A percentile compares a stretch with the other conserved stretches of the same genome.
Evolutionary conservation across 208 protist genomes (phyloP).

Genomic region (Trypanosoma melophagium): DNA sequence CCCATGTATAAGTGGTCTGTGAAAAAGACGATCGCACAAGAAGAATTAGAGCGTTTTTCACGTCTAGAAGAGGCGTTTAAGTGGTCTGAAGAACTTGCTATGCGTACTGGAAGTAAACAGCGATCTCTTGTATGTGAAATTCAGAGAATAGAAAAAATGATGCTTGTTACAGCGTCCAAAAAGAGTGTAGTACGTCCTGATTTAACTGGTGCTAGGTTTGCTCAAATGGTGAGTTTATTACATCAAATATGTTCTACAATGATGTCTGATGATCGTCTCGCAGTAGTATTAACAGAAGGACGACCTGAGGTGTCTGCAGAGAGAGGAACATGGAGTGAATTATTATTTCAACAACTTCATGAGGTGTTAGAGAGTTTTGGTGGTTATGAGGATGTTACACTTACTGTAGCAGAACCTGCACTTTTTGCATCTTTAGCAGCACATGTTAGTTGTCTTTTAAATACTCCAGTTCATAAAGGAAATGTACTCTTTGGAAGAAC

Average conservation of each 20-base stretch:
- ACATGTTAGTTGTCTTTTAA: constrained; percentile 41
- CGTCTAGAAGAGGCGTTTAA: constrained; percentile 60
- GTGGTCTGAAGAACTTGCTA: constrained; percentile 53
- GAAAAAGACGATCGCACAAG: constrained; percentile 39
- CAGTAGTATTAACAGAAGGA: constrained; percentile 22
- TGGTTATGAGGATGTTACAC: constrained; percentile 87
- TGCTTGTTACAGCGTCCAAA: constrained; percentile 29
- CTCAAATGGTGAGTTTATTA: constrained; percentile 59
- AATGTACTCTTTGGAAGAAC: constrained; percentile 39
- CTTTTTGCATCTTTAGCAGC: constrained; percentile 68
- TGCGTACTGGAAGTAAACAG: constrained; percentile 48
- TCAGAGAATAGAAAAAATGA: constrained; percentile 35
- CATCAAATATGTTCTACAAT: constrained; percentile 67
- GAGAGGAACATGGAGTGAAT: constrained; percentile 61
- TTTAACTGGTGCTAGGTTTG: constrained; percentile 66
- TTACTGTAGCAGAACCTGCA: constrained; percentile 79
- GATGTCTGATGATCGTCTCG: constrained; percentile 68
- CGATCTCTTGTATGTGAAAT: constrained; percentile 38
- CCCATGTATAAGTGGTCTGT: constrained; percentile 69
- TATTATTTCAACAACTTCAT: constrained; percentile 72
- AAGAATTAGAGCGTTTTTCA: constrained; percentile 46
- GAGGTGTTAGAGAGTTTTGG: constrained; percentile 69
- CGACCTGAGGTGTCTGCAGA: constrained; percentile 7
- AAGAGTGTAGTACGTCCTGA: constrained; percentile 63
- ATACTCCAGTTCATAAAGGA: constrained; percentile 3